Conservation (phyloP, 2,329 filamentous ascomycete genomes). For the Ceratocystis colombiana region DNA sequence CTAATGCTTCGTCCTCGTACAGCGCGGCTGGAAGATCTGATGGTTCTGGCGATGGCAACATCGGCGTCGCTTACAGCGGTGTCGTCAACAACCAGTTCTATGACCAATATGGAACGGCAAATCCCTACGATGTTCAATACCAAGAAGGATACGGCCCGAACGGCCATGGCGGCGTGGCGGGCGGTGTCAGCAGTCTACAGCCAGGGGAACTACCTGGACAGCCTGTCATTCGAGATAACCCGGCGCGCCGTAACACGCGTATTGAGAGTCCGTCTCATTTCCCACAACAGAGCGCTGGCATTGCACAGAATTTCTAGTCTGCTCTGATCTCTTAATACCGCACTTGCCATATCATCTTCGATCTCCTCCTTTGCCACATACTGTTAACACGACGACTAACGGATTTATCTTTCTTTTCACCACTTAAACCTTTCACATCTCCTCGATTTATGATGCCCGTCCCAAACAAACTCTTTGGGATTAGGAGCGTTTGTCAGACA, state of each 20-base stretch:
- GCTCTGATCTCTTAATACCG: not conserved
- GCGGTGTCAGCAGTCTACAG: not conserved
- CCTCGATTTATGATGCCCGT: slow-evolving; percentile 14
- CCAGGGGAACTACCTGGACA: slow-evolving; percentile 44
- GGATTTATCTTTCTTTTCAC: slow-evolving; percentile 11
- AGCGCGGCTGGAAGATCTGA: slow-evolving; percentile 70
- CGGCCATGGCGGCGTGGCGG: not conserved
- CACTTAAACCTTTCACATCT: not conserved
- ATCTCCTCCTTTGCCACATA: not conserved
- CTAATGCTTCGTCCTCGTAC: slow-evolving; percentile 93
- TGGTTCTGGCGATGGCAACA: slow-evolving; percentile 45
- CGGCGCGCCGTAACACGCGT: slow-evolving; percentile 81
- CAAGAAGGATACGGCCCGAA: not conserved
- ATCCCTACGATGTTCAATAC: slow-evolving; percentile 25
- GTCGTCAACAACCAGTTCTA: slow-evolving; percentile 39
- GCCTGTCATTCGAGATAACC: slow-evolving; percentile 86
- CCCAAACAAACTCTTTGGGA: not conserved
- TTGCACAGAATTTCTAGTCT: slow-evolving; percentile 85
- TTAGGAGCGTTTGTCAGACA: not conserved
- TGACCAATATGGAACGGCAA: slow-evolving; percentile 32
- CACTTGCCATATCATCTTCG: slow-evolving; percentile 17
- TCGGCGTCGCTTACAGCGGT: slow-evolving; percentile 41
- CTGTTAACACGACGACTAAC: slow-evolving; percentile 15
- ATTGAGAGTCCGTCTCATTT: slow-evolving; percentile 87
- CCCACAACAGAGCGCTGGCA: slow-evolving; percentile 85